phyloP scores from a whole-genome alignment of 2,329 filamentous ascomycete genomes.

The Alternaria gaisen region DNA sequence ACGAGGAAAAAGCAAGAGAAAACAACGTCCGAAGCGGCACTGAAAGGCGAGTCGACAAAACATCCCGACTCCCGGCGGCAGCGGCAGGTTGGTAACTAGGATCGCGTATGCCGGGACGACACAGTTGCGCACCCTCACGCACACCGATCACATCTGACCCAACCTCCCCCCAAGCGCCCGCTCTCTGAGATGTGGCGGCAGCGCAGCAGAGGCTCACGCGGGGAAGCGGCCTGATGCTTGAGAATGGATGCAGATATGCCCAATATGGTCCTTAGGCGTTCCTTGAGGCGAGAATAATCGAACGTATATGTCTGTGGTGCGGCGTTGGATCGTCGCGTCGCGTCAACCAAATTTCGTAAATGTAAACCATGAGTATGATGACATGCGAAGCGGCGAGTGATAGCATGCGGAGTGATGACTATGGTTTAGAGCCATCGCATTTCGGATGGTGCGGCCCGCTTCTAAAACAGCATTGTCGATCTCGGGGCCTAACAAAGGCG shows the following conservation, averaged over 20 bases:
- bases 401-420: neutral
- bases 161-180: neutral
- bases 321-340: conserved; percentile 8
- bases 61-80: neutral
- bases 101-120: conserved; percentile 1
- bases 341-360: neutral
- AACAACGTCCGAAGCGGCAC: neutral
- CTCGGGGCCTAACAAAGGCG: neutral
- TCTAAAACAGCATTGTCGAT: neutral
- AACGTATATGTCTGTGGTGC: conserved; percentile 14
- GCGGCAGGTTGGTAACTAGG: neutral
- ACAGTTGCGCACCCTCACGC: neutral
- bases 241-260: conserved; percentile 21
- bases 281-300: conserved; percentile 21
- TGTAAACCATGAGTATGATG: neutral
- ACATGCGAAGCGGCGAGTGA: neutral
- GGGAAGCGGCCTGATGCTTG: conserved; percentile 24
- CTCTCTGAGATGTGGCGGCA: neutral
- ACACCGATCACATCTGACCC: conserved; percentile 27
- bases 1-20: neutral
- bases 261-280: conserved; percentile 14
- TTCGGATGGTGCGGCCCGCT: neutral
- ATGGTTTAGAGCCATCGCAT: neutral
- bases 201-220: conserved; percentile 27
- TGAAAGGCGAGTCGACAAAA: neutral